Evolutionary conservation across 805 yeast species (phyloP), one percentile per base, ranked within the genome.

Genomic region (Metschnikowia bowlesiae): DNA sequence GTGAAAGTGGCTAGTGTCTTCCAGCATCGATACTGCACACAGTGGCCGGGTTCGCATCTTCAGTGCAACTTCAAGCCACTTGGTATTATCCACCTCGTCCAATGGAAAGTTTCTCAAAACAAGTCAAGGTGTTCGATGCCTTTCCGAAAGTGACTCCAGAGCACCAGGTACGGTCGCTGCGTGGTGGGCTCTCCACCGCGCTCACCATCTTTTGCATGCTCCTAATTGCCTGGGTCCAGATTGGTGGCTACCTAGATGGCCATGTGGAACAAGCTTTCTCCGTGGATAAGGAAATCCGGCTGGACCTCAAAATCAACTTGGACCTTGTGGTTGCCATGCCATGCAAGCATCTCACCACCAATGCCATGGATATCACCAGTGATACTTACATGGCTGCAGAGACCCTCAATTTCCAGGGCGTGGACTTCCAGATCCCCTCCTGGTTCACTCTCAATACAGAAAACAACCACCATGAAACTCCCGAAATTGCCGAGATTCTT

Each of bases 241-340:
- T 90, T 30, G 96, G 97, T 7, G 85, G 87, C 11, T 88, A 78
- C 63, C 73, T 91, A 50, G 96, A 94, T 48, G 97, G 97, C 2
- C 78, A 77, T 50, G 78, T 86, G 7, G 89, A 84, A 59, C 87
- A 85, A 56, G 87, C 84, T 57, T 94, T 88, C 65, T 71, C 76
- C 3, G 95, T 94, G 4, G 95, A 88, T 60, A 73, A 76, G 34
- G 70, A 72, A 3, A 68, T 89, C 13, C 69, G 76, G 48, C 79
- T 79, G 50, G 78, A 78, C 33, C 76, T 90, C 49, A 78, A 77
- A 40, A 76, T 94, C 43, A 91, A 94, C 62, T 44, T 94, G 50
- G 97, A 91, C 64, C 64, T 94, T 57, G 76, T 85, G 29, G 85
- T 94, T 43, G 84, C 85, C 7, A 85, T 86, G 84, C 95, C 96